Conservation (phyloP, 129 eudicot genomes). For the Heracleum sosnowskyi region DNA sequence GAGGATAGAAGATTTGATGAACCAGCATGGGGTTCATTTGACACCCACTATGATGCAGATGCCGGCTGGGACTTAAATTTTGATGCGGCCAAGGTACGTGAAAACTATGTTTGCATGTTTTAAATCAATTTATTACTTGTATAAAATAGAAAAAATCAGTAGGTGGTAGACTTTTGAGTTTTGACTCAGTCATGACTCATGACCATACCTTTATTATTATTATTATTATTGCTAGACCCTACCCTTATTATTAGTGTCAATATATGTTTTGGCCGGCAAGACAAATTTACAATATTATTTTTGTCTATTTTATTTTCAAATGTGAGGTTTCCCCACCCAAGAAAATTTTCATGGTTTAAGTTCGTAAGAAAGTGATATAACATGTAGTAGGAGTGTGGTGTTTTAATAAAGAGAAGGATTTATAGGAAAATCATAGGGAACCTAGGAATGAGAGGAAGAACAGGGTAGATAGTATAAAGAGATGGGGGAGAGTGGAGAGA, state of each 20-base stretch:
- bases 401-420: not conserved
- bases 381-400: not conserved
- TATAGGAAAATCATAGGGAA: not conserved
- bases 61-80: conserved; percentile 49
- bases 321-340: not conserved
- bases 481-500: not conserved
- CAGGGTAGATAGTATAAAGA: not conserved
- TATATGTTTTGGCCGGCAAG: not conserved
- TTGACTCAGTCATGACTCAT: not conserved
- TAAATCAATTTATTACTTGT: not conserved
- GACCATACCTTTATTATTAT: not conserved
- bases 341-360: not conserved
- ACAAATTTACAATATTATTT: not conserved
- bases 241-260: not conserved
- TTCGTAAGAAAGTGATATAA: not conserved
- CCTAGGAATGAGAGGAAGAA: not conserved
- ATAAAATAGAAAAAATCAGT: not conserved
- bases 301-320: not conserved
- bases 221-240: too few species aligned
- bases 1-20: conserved; percentile 53
- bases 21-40: conserved; percentile 54
- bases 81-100: conserved; percentile 33
- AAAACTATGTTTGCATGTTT: not conserved
- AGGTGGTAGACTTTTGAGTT: not conserved
- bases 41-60: conserved; percentile 47